Evolutionary conservation across 495 filamentous ascomycete genomes (phyloP), one percentile per base, ranked within the genome.

Genomic region (Amphirosellinia nigrospora): DNA sequence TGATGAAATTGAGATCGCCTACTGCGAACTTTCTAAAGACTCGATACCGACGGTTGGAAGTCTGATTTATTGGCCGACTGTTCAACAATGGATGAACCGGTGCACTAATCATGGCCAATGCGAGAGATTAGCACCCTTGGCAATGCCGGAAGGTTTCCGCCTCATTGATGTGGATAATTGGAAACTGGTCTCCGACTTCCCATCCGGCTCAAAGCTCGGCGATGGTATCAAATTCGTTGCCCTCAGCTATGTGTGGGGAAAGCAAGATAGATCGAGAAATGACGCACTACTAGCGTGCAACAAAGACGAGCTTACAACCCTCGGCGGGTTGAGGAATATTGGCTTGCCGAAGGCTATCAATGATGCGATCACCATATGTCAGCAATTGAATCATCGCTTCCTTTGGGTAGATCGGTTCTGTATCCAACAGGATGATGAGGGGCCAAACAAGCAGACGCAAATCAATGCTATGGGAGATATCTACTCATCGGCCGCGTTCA

Each of bases 321-420:
- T n/a, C n/a, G n/a, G n/a, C n/a, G n/a, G n/a, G n/a, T n/a, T n/a
- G n/a, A n/a, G n/a, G n/a, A n/a, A n/a, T n/a, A n/a, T n/a, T n/a
- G n/a, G n/a, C n/a, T n/a, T n/a, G n/a, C n/a, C n/a, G n/a, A n/a
- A n/a, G n/a, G n/a, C n/a, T n/a, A n/a, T n/a, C n/a, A n/a, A n/a
- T n/a, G n/a, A n/a, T n/a, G n/a, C n/a, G n/a, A n/a, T n/a, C n/a
- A n/a, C n/a, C 5, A 19, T 59, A 59, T 59, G 56, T 59, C 56
- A 23, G 56, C 32, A 39, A 59, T 7, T 59, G 5, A 0, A 59
- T 36, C 34, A 59, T 1, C 56, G 56, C 34, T 59, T 59, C 19
- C 56, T 59, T 39, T 59, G 56, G 56, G 56, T 59, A 23, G 56
- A 59, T 59, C 56, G 56, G 56, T 7, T 59, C 34, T 59, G 56